Evolutionary conservation across 768 basidiomycete genomes (phyloP).

Genomic region (Tulasnella calospora): DNA sequence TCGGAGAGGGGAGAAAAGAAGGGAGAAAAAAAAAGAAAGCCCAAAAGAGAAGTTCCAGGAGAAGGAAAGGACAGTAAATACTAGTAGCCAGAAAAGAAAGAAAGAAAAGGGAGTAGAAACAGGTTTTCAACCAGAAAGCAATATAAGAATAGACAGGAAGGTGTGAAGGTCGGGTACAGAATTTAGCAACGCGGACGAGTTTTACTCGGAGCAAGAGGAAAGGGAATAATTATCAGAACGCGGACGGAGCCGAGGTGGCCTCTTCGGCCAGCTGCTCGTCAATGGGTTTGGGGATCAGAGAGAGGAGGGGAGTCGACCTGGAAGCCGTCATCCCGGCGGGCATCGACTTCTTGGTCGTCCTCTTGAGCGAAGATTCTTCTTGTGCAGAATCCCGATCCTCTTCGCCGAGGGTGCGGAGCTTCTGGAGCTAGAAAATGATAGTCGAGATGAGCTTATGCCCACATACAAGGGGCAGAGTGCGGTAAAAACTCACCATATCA

Average conservation of each 20-base stretch:
- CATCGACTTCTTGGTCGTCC: background rate
- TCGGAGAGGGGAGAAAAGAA: background rate
- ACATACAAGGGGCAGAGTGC: background rate
- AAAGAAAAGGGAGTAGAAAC: background rate
- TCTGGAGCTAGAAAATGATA: background rate
- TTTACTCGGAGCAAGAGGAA: background rate
- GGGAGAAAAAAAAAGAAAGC: background rate
- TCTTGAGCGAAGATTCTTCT: background rate
- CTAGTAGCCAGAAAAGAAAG: background rate
- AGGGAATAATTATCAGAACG: background rate
- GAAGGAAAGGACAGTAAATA: background rate
- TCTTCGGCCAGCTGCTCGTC: background rate
- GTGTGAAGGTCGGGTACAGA: background rate
- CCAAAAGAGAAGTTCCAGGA: background rate
- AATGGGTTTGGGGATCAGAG: background rate
- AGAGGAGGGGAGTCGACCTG: background rate
- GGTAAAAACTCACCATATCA: constrained; percentile 17
- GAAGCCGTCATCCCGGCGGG: background rate
- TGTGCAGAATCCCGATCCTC: background rate
- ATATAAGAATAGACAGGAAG: background rate
- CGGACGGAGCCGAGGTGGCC: background rate
- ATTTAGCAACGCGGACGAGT: background rate
- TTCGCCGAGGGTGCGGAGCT: constrained; percentile 14
- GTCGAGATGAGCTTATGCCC: background rate
- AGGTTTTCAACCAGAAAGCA: background rate